Evolutionary conservation across 2,329 filamentous ascomycete species (phyloP).

Genomic region (Curvularia hawaiiensis): DNA sequence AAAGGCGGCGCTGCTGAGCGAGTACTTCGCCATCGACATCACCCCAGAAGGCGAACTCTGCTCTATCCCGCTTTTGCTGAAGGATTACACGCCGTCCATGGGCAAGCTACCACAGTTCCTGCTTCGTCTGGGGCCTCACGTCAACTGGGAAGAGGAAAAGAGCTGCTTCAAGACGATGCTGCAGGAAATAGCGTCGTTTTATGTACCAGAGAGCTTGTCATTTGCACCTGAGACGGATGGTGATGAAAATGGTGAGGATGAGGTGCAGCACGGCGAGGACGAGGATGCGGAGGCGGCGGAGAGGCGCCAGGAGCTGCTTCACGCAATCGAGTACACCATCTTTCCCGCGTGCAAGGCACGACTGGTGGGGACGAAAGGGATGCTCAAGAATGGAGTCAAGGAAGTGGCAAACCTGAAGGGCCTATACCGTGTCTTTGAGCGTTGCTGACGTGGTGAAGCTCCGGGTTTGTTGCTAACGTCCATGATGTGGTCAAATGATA

Average conservation of each 20-base stretch:
- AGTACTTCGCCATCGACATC: conserved; percentile 91
- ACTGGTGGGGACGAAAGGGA: conserved; percentile 77
- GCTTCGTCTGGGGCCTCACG: conserved; percentile 82
- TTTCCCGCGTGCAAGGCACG: conserved; percentile 88
- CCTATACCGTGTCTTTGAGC: conserved; percentile 91
- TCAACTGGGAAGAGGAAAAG: conserved; percentile 86
- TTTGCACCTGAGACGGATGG: conserved; percentile 49
- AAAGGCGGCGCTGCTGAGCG: conserved; percentile 81
- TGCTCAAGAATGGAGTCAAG: conserved; percentile 74
- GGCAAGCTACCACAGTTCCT: conserved; percentile 89
- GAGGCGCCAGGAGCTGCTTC: conserved; percentile 71
- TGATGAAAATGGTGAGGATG: conserved; percentile 39
- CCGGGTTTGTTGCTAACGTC: not conserved
- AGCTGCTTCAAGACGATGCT: conserved; percentile 84
- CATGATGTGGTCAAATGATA: not conserved
- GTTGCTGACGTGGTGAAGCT: conserved; percentile 64
- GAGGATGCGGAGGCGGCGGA: conserved; percentile 50
- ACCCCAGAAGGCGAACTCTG: conserved; percentile 76
- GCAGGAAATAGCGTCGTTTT: conserved; percentile 86
- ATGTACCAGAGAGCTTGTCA: conserved; percentile 85
- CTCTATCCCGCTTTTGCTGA: conserved; percentile 82
- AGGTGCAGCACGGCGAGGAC: conserved; percentile 40
- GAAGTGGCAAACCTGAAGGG: conserved; percentile 93
- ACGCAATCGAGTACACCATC: conserved; percentile 80
- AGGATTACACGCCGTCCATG: conserved; percentile 84